phyloP scores from a whole-genome alignment of 345 rosid genomes.

The Cardamine occulta region DNA sequence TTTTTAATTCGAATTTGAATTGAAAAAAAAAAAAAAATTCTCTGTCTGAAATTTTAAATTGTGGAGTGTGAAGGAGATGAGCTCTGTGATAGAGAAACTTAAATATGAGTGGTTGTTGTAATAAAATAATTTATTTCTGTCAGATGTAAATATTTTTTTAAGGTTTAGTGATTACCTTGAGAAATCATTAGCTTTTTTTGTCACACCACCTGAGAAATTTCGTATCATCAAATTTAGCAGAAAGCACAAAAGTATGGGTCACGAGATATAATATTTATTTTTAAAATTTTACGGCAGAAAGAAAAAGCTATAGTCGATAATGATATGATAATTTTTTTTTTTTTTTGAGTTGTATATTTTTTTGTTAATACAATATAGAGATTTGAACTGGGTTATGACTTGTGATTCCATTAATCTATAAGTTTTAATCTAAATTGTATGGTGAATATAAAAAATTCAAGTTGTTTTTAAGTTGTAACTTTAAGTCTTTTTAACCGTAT shows the following conservation, averaged over 20 bases:
- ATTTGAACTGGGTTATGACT: background rate
- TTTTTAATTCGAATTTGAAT: background rate
- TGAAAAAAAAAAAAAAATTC: too few species aligned
- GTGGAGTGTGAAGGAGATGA: slow-evolving; percentile 1
- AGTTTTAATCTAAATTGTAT: background rate
- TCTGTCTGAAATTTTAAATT: background rate
- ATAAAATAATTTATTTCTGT: slow-evolving; percentile 24
- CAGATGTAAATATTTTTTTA: slow-evolving; percentile 27
- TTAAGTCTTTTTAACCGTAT: too few species aligned
- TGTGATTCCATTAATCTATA: too few species aligned
- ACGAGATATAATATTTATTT: background rate
- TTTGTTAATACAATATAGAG: background rate
- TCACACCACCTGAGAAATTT: slow-evolving; percentile 45
- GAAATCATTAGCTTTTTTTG: slow-evolving; percentile 27
- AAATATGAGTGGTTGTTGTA: slow-evolving; percentile 33
- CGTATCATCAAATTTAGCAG: slow-evolving; percentile 43
- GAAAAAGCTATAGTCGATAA: slow-evolving; percentile 23
- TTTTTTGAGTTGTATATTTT: background rate
- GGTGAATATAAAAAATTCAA: background rate
- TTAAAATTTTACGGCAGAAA: background rate
- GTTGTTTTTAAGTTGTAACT: background rate
- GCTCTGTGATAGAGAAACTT: slow-evolving; percentile 23
- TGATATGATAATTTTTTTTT: background rate
- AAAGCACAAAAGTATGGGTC: slow-evolving; percentile 39
- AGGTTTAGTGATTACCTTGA: slow-evolving; percentile 40